Evolutionary conservation across 305 asterid species (phyloP).

Genomic region (Solanum hybrid): DNA sequence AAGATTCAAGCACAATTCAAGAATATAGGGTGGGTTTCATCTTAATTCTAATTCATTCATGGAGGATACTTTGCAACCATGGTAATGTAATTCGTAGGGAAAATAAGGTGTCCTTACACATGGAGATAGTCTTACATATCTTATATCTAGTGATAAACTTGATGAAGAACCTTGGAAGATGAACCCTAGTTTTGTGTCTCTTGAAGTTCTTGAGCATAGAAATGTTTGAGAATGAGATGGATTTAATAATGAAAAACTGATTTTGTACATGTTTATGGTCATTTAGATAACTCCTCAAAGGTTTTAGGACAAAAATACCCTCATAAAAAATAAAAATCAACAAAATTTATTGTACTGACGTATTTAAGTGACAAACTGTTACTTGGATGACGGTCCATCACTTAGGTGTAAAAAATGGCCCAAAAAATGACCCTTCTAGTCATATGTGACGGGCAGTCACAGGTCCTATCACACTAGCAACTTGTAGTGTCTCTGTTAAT

Average conservation of each 20-base stretch:
- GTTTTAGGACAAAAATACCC: neutral
- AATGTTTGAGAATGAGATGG: neutral
- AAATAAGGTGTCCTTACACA: neutral
- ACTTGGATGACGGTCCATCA: neutral
- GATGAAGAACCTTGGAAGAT: neutral
- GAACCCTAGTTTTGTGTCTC: neutral
- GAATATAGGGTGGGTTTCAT: neutral
- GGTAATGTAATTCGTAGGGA: neutral
- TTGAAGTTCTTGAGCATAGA: neutral
- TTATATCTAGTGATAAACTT: neutral
- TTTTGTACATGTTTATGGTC: neutral
- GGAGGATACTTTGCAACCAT: neutral
- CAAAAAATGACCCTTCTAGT: neutral
- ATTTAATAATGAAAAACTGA: too few relatives aligned
- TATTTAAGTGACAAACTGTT: neutral
- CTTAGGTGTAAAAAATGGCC: neutral
- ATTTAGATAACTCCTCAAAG: neutral
- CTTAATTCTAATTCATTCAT: neutral
- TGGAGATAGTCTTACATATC: neutral
- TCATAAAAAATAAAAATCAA: neutral
- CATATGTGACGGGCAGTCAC: neutral
- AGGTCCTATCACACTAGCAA: neutral
- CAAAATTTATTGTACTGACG: accelerated
- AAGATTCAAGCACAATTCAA: too few relatives aligned
- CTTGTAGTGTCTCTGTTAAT: neutral